A percentile compares a stretch with the other conserved stretches of the same genome.
These are phyloP conservation scores for Pichia eremophila DNA, from an alignment of 805 yeast species.

Conservation along the genomic window DNA sequence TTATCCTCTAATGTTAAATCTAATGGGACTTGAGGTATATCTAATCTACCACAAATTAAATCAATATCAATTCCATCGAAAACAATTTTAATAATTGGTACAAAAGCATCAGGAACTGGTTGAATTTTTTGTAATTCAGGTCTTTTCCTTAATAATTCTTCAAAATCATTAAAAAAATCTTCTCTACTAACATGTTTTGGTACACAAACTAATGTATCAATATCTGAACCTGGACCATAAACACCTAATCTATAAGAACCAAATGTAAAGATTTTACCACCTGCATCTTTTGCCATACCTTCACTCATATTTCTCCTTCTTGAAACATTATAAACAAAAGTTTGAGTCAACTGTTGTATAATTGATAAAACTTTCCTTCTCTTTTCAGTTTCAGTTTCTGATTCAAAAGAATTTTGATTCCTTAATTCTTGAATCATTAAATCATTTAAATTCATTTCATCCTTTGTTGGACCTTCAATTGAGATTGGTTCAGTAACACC, in stretches of 20 bases:
- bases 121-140: constrained; percentile 85
- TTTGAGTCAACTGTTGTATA: constrained; percentile 65
- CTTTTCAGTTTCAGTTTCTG: constrained; percentile 72
- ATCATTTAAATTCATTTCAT: constrained; percentile 71
- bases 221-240: constrained; percentile 97
- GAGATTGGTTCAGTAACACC: constrained; percentile 86
- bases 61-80: constrained; percentile 91
- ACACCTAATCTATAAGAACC: constrained; percentile 95
- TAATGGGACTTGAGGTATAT: constrained; percentile 73
- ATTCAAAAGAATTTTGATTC: constrained; percentile 79
- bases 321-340: constrained; percentile 78
- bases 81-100: constrained; percentile 89
- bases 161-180: constrained; percentile 81
- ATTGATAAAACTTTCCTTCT: constrained; percentile 65
- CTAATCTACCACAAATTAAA: constrained; percentile 74
- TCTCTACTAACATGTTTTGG: constrained; percentile 92
- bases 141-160: constrained; percentile 54
- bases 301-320: constrained; percentile 85
- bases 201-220: constrained; percentile 91
- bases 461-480: constrained; percentile 71
- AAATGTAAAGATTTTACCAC: constrained; percentile 93
- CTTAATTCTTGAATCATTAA: constrained; percentile 69
- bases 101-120: constrained; percentile 93
- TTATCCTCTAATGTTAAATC: constrained; percentile 74
- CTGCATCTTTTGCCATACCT: constrained; percentile 95